A percentile compares a stretch with the other conserved stretches of the same genome.
Conservation (phyloP, 441 rosid species). For the Brassica hybrid region DNA sequence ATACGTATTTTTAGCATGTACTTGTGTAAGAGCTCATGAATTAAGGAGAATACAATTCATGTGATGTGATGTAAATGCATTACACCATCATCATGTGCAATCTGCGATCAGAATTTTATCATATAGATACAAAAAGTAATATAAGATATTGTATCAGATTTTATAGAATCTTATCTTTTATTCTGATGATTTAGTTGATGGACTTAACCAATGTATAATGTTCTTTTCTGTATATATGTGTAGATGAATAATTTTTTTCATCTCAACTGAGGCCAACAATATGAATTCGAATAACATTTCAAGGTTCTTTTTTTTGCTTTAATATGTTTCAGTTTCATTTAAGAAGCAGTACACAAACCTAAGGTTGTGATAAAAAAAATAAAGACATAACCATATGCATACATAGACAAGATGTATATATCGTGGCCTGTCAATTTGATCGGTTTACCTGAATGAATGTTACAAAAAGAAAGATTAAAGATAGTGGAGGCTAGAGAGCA, state of each 20-base stretch:
- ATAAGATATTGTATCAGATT: constrained; percentile 34
- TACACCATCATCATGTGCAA: constrained; percentile 42
- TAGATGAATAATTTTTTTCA: neutral
- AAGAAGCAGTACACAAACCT: neutral
- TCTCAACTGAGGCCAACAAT: neutral
- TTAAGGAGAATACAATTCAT: constrained; percentile 31
- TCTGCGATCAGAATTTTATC: constrained; percentile 28
- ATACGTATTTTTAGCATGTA: constrained; percentile 32
- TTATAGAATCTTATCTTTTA: constrained; percentile 40
- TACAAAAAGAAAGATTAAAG: constrained; percentile 28
- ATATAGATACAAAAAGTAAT: constrained; percentile 5
- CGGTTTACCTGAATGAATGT: constrained; percentile 19
- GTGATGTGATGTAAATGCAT: constrained; percentile 45
- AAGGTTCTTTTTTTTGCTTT: neutral
- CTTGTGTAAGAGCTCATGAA: constrained; percentile 35
- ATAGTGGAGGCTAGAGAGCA: constrained; percentile 39
- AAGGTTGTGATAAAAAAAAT: neutral
- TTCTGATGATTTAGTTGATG: constrained; percentile 33
- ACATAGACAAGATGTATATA: neutral
- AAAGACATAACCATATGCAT: neutral
- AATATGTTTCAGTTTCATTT: neutral
- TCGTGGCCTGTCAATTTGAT: constrained; percentile 23
- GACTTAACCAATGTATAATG: constrained; percentile 26
- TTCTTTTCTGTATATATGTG: neutral
- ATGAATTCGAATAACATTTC: constrained; percentile 4